phyloP scores from a whole-genome alignment of 2,329 filamentous ascomycete species.

The Apiospora saccharicola region DNA sequence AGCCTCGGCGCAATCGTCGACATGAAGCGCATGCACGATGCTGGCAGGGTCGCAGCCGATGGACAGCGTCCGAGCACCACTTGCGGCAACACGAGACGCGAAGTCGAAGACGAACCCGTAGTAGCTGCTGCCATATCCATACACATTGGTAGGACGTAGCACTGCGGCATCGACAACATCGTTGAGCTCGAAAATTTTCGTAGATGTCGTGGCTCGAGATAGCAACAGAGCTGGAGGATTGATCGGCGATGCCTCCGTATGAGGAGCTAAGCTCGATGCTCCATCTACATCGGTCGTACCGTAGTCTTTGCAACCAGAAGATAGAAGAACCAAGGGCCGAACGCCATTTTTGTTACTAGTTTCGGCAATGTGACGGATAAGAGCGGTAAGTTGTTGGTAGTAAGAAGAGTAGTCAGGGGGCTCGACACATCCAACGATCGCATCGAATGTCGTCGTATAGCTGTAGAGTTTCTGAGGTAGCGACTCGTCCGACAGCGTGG shows the following conservation, averaged over 20 bases:
- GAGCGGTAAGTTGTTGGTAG: conserved; percentile 44
- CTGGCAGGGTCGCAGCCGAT: conserved; percentile 45
- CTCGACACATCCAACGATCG: conserved; percentile 53
- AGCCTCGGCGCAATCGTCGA: conserved; percentile 58
- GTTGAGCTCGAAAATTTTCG: conserved; percentile 46
- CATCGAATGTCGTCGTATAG: conserved; percentile 46
- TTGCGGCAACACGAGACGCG: conserved; percentile 36
- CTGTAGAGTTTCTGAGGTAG: conserved; percentile 40
- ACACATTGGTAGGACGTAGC: conserved; percentile 55
- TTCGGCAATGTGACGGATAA: conserved; percentile 45
- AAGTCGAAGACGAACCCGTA: conserved; percentile 49
- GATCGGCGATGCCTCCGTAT: conserved; percentile 52
- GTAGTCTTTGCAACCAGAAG: conserved; percentile 60
- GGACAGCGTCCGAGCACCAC: conserved; percentile 34
- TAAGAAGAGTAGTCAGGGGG: conserved; percentile 49
- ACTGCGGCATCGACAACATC: conserved; percentile 52
- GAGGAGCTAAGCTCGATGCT: conserved; percentile 45
- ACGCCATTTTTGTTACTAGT: conserved; percentile 43
- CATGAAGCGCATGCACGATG: conserved; percentile 55
- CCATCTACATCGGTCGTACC: conserved; percentile 46
- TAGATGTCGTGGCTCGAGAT: conserved; percentile 43
- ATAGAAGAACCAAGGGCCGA: conserved; percentile 52
- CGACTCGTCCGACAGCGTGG: conserved; percentile 44
- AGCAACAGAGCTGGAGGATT: conserved; percentile 38
- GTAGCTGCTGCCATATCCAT: conserved; percentile 53